Evolutionary conservation across 352 stramenopile species (phyloP), one percentile per base, ranked within the genome.

Genomic region (Globisporangium nunn): DNA sequence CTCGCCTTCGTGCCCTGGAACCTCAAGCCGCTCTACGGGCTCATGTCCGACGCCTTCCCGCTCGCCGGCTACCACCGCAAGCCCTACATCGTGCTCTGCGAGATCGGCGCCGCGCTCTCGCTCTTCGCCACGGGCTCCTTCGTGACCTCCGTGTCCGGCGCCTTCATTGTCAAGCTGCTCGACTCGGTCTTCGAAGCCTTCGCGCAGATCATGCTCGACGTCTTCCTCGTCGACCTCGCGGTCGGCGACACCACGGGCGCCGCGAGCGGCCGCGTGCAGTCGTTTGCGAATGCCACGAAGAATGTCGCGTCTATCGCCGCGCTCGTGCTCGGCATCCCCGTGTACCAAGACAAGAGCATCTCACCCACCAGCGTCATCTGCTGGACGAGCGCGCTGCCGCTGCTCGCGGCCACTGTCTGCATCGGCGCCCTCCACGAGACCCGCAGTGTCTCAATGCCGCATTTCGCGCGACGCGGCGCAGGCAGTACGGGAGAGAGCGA

Each of bases 1-100:
- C 67, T 88, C 63, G 67, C 76, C 30, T 93, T 93, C 70, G 85
- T 93, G 62, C 82, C 82, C 8, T 93, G 82, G 82, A 90, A 93
- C 69, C 67, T 91, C 68, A 93, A 93, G 69, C 82, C 80, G 40
- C 71, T 93, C 54, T 93, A 93, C 59, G 82, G 79, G 0, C 67
- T 89, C 31, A 63, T 93, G 44, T 90, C 80, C 31, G 82, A 93
- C 72, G 78, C 76, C 52, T 71, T 87, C 29, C 80, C 82, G 33
- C 71, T 93, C 62, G 75, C 69, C 5, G 78, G 82, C 28, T 90
- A 88, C 67, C 78, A 75, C 54, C 82, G 78, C 71, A 93, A 91
- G 78, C 78, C 75, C 3, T 93, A 93, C 74, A 93, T 91, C 58
- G 55, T 85, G 15, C 35, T 91, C 8, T 93, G 80, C 33, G 82